Evolutionary conservation across 2,329 filamentous ascomycete genomes (phyloP).

Genomic region (Dryadomyces sulphureus): DNA sequence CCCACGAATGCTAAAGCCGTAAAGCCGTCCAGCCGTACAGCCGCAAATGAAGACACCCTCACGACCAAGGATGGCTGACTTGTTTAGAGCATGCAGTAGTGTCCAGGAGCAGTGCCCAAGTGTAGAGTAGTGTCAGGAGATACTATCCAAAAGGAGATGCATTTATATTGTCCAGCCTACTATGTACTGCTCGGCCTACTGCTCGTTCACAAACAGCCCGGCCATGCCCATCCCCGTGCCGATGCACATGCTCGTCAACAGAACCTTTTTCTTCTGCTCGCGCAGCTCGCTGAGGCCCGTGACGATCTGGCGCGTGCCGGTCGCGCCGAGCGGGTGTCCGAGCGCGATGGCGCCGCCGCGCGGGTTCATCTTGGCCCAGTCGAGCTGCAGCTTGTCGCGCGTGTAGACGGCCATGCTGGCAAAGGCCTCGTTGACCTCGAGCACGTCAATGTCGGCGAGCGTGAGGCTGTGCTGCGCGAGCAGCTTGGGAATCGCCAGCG

Average conservation of each 20-base stretch:
- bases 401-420: conserved; percentile 97
- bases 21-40: too few species aligned
- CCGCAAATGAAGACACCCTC: too few species aligned
- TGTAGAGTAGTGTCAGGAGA: too few species aligned
- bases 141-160: too few species aligned
- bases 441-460: conserved; percentile 71
- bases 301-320: conserved; percentile 68
- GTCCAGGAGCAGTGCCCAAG: too few species aligned
- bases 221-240: conserved; percentile 57
- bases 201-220: conserved; percentile 32
- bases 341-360: conserved; percentile 72
- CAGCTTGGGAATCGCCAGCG: conserved; percentile 65
- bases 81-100: too few species aligned
- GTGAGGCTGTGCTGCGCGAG: conserved; percentile 64
- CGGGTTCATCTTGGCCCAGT: conserved; percentile 65
- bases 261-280: conserved; percentile 73
- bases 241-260: conserved; percentile 84
- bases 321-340: conserved; percentile 56
- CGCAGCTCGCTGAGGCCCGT: conserved; percentile 78
- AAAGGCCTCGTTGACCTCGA: conserved; percentile 96
- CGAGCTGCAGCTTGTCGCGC: conserved; percentile 54
- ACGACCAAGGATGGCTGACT: too few species aligned
- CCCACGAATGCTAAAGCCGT: too few species aligned
- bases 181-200: too few species aligned
- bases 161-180: too few species aligned